phyloP scores from a whole-genome alignment of 1,139 yeast genomes.

The Suhomyces yuchorum region DNA sequence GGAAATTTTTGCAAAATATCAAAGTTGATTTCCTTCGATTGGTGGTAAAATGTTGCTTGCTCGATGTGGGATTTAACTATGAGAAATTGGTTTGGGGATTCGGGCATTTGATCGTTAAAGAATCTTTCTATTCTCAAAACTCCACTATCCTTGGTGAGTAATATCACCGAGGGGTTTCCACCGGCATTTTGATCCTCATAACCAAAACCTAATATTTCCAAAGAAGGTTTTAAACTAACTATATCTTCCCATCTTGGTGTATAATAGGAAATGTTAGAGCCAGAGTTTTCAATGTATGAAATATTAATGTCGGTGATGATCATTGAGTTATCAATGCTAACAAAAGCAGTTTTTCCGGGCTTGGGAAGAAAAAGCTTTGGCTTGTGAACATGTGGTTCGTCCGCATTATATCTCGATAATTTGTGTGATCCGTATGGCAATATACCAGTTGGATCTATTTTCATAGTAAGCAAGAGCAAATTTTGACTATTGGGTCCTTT shows the following conservation, averaged over 20 bases:
- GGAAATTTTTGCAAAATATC: slow-evolving; percentile 41
- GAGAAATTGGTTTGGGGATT: slow-evolving; percentile 30
- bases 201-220: slow-evolving; percentile 64
- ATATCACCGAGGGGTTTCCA: slow-evolving; percentile 44
- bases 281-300: slow-evolving; percentile 36
- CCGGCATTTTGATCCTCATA: slow-evolving; percentile 40
- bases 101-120: slow-evolving; percentile 17
- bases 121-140: slow-evolving; percentile 62
- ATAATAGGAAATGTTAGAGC: slow-evolving; percentile 39
- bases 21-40: slow-evolving; percentile 55
- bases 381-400: slow-evolving; percentile 18
- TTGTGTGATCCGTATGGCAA: slow-evolving; percentile 63
- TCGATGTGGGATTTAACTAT: slow-evolving; percentile 72
- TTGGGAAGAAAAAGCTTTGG: slow-evolving; percentile 63
- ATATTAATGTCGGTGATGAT: slow-evolving; percentile 62
- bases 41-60: slow-evolving; percentile 72
- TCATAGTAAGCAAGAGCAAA: slow-evolving; percentile 56
- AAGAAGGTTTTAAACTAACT: slow-evolving; percentile 54
- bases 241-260: slow-evolving; percentile 80
- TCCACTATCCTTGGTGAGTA: slow-evolving; percentile 64
- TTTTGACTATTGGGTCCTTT: slow-evolving; percentile 21
- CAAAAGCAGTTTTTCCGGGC: slow-evolving; percentile 65
- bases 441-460: slow-evolving; percentile 55
- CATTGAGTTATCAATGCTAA: slow-evolving; percentile 60
- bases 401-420: slow-evolving; percentile 39